Percentiles rank a stretch among this genome's conserved stretches.
Evolutionary conservation across 352 stramenopile species (phyloP).

Genomic region (Globisporangium acanthophoron): DNA sequence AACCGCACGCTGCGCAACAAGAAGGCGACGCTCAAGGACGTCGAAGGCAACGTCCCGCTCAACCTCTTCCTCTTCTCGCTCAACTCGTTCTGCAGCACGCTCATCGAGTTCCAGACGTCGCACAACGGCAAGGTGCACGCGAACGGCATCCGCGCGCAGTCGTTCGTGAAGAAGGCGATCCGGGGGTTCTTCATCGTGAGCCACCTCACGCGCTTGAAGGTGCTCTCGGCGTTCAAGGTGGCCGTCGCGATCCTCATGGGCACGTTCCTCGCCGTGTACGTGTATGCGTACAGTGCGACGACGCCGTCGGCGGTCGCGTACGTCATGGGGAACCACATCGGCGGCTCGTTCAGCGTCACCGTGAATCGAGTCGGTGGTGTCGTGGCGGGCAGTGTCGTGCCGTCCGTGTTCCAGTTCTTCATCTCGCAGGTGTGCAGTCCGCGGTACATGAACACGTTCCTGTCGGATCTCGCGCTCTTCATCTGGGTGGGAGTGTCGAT

Average conservation of each 20-base stretch:
- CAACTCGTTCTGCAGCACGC: constrained; percentile 75
- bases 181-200: constrained; percentile 36
- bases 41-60: constrained; percentile 75
- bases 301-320: constrained; percentile 58
- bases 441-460: constrained; percentile 28
- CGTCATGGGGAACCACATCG: constrained; percentile 77
- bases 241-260: constrained; percentile 56
- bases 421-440: constrained; percentile 62
- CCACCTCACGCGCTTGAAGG: constrained; percentile 37
- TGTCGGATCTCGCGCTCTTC: constrained; percentile 57
- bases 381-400: constrained; percentile 76
- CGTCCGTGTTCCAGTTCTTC: constrained; percentile 83
- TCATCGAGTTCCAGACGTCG: constrained; percentile 61
- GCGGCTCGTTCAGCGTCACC: constrained; percentile 71
- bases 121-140: constrained; percentile 63
- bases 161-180: constrained; percentile 48
- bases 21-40: constrained; percentile 55
- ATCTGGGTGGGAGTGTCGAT: constrained; percentile 71
- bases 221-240: constrained; percentile 48
- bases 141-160: constrained; percentile 29
- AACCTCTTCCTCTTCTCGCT: constrained; percentile 83
- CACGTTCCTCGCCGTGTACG: constrained; percentile 63
- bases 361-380: constrained; percentile 81
- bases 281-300: constrained; percentile 69
- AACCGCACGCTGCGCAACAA: constrained; percentile 45